Base-by-base conservation (phyloP, 371 early-diverging fungal genomes). In the Mortierella sp. region DNA sequence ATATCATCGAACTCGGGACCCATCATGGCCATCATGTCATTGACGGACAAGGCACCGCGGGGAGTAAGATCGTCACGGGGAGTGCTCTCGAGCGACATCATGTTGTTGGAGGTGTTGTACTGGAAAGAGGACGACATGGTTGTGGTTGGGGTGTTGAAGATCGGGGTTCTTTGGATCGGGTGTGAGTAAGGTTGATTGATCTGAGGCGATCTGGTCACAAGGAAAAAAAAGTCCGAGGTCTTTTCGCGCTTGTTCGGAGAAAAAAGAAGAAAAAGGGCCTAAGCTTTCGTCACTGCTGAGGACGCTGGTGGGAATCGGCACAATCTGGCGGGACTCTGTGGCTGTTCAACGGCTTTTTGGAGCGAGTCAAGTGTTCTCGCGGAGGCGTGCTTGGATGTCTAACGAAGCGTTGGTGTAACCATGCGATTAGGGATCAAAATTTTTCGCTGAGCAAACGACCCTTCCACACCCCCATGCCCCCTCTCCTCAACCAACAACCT, bases 101-200 rank as follows among this genome's bases (percentile, higher is more conserved):
- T 31, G 74, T 49, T 63, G 44, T 47, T 60, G 64, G 63, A 55
- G 57, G 67, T 59, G 67, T 60, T 63, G 76, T 51, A 74, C 41
- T 74, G 64, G 17, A 68, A 19, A 60, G 65, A 63, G 63, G 68
- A 67, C 49, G 76, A 74, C 76, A 74, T 74, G 49, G 29, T 63
- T 34, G 51, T 54, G 37, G 37, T 47, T 25, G 22, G 54, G 41
- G 40, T 41, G 46, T 37, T 50, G 2, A 43, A 17, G 9, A 21
- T 3, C 2, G 28, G 19, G 31, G 1, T 37, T n/a, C n/a, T n/a
- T n/a, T 17, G 12, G 34, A 19, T 34, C 47, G 56, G 52, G 16
- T 1, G 19, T 29, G 3, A n/a, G 58, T 54, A 14, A 45, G 13
- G 54, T 52, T 47, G 56, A n/a, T 48, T 34, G 43, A 3, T 39